phyloP scores from a whole-genome alignment of 768 basidiomycete species.

The Kwoniella europaea region DNA sequence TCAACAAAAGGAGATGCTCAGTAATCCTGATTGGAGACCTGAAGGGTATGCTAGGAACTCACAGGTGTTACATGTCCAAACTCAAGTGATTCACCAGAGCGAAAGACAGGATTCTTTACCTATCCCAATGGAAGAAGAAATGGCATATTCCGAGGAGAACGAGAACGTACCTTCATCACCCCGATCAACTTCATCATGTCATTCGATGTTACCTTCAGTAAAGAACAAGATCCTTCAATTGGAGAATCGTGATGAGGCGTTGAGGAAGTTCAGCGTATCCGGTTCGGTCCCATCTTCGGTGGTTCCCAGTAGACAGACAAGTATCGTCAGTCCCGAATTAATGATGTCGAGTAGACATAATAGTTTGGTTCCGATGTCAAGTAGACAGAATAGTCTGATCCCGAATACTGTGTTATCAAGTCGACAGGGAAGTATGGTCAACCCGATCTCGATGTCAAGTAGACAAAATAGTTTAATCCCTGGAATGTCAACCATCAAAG shows the following conservation, averaged over 20 bases:
- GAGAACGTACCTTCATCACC: slow-evolving; percentile 4
- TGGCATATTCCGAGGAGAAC: not conserved
- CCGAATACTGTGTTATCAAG: not conserved
- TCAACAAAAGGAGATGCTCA: not conserved
- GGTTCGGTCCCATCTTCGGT: slow-evolving; percentile 15
- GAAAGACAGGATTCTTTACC: not conserved
- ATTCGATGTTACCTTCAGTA: slow-evolving; percentile 50
- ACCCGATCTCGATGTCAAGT: not conserved
- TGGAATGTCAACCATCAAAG: not conserved
- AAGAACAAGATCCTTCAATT: slow-evolving; percentile 52
- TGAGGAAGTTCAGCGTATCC: slow-evolving; percentile 49
- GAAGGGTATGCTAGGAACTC: not conserved
- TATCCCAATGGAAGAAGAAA: slow-evolving; percentile 10
- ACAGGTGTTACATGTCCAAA: slow-evolving; percentile 2
- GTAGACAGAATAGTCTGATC: not conserved
- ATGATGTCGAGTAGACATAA: slow-evolving; percentile 1
- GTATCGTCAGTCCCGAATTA: not conserved
- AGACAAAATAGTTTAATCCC: not conserved
- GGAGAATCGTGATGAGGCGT: slow-evolving; percentile 52
- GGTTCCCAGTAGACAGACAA: slow-evolving; percentile 1
- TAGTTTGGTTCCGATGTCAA: not conserved
- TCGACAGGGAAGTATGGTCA: slow-evolving; percentile 10
- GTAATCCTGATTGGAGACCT: slow-evolving; percentile 2
- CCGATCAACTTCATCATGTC: slow-evolving; percentile 21
- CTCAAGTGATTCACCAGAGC: not conserved